These are phyloP conservation scores for Ceratocystiopsis brevicomis DNA, from an alignment of 2,329 filamentous ascomycete genomes.

Conservation along the genomic window DNA sequence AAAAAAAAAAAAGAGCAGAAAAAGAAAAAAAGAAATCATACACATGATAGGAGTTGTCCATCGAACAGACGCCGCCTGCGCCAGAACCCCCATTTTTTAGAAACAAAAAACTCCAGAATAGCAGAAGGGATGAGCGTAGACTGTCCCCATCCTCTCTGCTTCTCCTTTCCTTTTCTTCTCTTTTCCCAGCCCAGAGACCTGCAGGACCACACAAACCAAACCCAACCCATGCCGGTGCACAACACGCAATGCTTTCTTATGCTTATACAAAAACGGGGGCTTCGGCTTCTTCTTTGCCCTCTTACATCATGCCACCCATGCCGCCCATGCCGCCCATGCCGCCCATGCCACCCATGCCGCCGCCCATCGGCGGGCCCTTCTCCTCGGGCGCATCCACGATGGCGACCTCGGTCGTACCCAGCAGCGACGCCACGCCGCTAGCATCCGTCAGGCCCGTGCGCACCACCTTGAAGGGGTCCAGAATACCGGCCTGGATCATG, in stretches of 20 bases:
- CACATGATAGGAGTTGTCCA: neutral
- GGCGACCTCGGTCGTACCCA: slow-evolving; percentile 94
- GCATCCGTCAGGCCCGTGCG: slow-evolving; percentile 90
- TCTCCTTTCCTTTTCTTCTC: too few species aligned
- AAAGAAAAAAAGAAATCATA: neutral
- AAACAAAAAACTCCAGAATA: slow-evolving; percentile 1
- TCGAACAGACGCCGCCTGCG: too few species aligned
- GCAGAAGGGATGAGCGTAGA: too few species aligned
- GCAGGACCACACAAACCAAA: too few species aligned
- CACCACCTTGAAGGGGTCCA: slow-evolving; percentile 98
- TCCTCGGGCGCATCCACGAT: slow-evolving; percentile 93
- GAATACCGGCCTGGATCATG: slow-evolving; percentile 93
- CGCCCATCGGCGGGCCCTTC: slow-evolving; percentile 53
- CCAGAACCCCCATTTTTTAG: too few species aligned
- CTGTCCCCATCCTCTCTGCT: too few species aligned
- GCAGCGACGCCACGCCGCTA: slow-evolving; percentile 85
- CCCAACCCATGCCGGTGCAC: too few species aligned
- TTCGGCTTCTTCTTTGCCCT: neutral
- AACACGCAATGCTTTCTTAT: too few species aligned
- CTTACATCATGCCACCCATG: slow-evolving; percentile 44
- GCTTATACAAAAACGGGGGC: too few species aligned
- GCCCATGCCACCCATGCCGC: slow-evolving; percentile 37
- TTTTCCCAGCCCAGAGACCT: too few species aligned
- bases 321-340: slow-evolving; percentile 34
- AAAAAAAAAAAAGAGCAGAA: neutral